Conservation (phyloP, 805 yeast species). For the Teunomyces stri region DNA sequence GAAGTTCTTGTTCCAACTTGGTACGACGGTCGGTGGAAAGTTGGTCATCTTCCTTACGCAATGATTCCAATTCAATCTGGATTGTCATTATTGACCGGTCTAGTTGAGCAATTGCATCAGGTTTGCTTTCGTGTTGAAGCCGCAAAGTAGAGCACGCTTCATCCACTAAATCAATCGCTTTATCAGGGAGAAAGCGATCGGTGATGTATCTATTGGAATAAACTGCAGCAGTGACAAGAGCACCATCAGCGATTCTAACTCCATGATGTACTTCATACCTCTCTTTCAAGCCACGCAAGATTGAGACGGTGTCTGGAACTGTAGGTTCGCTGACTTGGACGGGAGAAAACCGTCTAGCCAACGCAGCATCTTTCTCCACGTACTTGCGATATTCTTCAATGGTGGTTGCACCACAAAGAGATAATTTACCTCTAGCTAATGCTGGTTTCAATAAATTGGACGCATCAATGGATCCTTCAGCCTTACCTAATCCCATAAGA, state of each 20-base stretch:
- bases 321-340: conserved; percentile 84
- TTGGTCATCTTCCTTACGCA: conserved; percentile 88
- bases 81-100: conserved; percentile 91
- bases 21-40: conserved; percentile 74
- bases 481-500: conserved; percentile 85
- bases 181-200: conserved; percentile 90
- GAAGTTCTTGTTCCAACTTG: conserved; percentile 68
- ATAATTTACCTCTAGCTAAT: conserved; percentile 85
- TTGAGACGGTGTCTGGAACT: conserved; percentile 87
- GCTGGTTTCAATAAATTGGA: conserved; percentile 91
- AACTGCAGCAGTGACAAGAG: conserved; percentile 90
- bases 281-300: conserved; percentile 89
- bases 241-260: conserved; percentile 88
- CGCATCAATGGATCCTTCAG: conserved; percentile 95
- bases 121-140: conserved; percentile 94
- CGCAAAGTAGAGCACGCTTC: conserved; percentile 96
- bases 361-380: conserved; percentile 94
- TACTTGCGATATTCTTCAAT: conserved; percentile 88
- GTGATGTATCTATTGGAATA: conserved; percentile 87
- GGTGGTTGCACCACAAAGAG: conserved; percentile 96
- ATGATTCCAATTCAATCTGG: conserved; percentile 90
- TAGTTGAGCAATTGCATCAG: conserved; percentile 86
- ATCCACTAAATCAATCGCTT: conserved; percentile 94
- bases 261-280: conserved; percentile 97
- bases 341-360: conserved; percentile 91